Percentiles rank a stretch among this genome's conserved stretches.
Conservation (phyloP, 2,329 filamentous ascomycete genomes). For the Aspergillus quadrilineatus region DNA sequence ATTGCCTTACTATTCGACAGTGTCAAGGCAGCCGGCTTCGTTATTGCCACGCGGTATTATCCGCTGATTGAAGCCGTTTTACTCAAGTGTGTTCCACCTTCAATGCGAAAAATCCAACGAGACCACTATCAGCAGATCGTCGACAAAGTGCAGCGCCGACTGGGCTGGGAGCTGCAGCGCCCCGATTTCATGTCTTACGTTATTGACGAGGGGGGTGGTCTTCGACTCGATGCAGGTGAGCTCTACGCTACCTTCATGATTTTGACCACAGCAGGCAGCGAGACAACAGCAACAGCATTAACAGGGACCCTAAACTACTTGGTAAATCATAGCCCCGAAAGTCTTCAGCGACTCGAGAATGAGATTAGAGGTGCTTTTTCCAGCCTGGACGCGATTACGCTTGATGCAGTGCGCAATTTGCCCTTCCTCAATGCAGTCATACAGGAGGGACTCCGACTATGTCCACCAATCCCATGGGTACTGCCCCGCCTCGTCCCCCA, state of each 20-base stretch:
- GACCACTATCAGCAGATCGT: slow-evolving; percentile 1
- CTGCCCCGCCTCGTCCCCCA: slow-evolving; percentile 4
- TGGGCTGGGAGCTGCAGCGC: not conserved
- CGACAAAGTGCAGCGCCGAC: not conserved
- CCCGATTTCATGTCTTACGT: slow-evolving; percentile 17
- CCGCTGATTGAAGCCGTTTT: slow-evolving; percentile 16
- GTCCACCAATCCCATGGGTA: slow-evolving; percentile 24
- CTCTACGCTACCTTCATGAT: slow-evolving; percentile 26
- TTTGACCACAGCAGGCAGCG: slow-evolving; percentile 22
- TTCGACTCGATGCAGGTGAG: slow-evolving; percentile 22
- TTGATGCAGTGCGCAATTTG: slow-evolving; percentile 14
- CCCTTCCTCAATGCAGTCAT: slow-evolving; percentile 27
- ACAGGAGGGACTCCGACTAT: slow-evolving; percentile 28
- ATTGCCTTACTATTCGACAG: slow-evolving; percentile 28
- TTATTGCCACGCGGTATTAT: slow-evolving; percentile 23
- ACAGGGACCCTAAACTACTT: slow-evolving; percentile 5
- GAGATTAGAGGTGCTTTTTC: not conserved
- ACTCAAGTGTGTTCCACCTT: slow-evolving; percentile 19
- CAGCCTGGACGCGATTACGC: slow-evolving; percentile 4
- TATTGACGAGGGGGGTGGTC: slow-evolving; percentile 18
- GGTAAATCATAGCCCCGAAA: not conserved
- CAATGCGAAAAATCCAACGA: slow-evolving; percentile 4
- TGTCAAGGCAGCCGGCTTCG: slow-evolving; percentile 24
- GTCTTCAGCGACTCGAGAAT: not conserved
- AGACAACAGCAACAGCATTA: slow-evolving; percentile 23